These are phyloP conservation scores for Phytophthora ramorum DNA, from an alignment of 352 stramenopile species.

Conservation along the genomic window DNA sequence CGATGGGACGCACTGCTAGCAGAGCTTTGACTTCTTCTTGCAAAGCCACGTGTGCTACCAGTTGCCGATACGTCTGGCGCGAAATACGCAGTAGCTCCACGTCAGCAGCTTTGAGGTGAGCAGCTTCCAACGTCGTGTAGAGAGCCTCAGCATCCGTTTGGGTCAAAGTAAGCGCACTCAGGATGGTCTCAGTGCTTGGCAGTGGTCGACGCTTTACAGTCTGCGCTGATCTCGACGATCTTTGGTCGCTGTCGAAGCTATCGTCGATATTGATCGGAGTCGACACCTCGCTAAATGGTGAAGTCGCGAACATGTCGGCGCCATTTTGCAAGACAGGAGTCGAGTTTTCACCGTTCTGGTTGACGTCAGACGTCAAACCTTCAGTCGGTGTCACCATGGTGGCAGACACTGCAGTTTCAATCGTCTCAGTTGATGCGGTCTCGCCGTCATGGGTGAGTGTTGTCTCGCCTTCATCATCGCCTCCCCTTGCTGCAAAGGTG, in stretches of 20 bases:
- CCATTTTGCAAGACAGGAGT: slow-evolving; percentile 9
- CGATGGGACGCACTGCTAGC: slow-evolving; percentile 71
- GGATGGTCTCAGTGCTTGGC: slow-evolving; percentile 47
- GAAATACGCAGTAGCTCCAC: slow-evolving; percentile 55
- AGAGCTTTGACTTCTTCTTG: slow-evolving; percentile 85
- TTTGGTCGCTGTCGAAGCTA: slow-evolving; percentile 18
- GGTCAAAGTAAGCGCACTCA: slow-evolving; percentile 56
- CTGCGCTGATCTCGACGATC: slow-evolving; percentile 18
- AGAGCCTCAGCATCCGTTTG: slow-evolving; percentile 79
- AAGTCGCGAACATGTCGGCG: not conserved
- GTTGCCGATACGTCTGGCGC: slow-evolving; percentile 70
- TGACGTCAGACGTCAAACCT: slow-evolving; percentile 6
- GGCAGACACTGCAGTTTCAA: slow-evolving; percentile 2
- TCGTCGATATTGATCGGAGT: slow-evolving; percentile 8
- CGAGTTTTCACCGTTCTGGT: slow-evolving; percentile 19
- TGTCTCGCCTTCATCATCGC: not conserved
- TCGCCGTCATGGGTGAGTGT: not conserved
- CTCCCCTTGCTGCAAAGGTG: slow-evolving; percentile 8
- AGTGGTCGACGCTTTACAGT: slow-evolving; percentile 14
- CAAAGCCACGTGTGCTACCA: slow-evolving; percentile 71
- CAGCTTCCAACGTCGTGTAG: slow-evolving; percentile 75
- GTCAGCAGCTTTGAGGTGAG: slow-evolving; percentile 70
- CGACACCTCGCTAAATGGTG: slow-evolving; percentile 7
- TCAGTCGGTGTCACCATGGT: slow-evolving; percentile 10
- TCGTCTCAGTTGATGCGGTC: not conserved